Base-by-base conservation (phyloP, 805 yeast genomes). In the Kurtzmaniella cleridarum region DNA sequence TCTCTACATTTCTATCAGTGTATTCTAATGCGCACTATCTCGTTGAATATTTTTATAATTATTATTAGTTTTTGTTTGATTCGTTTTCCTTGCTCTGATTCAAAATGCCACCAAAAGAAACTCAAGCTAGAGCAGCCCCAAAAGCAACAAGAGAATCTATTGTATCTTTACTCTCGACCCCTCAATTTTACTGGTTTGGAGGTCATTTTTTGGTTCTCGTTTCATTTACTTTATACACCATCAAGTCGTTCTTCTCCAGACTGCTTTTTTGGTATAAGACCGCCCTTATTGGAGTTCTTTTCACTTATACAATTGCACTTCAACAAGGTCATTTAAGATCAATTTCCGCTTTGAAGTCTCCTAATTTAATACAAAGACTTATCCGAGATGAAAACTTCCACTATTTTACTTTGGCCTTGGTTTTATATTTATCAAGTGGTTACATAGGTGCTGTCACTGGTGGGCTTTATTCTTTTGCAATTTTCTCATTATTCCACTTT, bases 111-210 rank as follows among this genome's bases (percentile, higher is more conserved):
- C 26, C 36, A 13, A 34, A 34, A 15, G 36, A 12, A 7, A 11
- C 36, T 10, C 12, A 13, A 9, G 5, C 36, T 23, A 33, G 24
- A 24, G 18, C 28, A 3, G 16, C 23, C 3, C 27, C 16, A 11
- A 34, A 26, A 13, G n/a, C 20, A 11, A n/a, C 27, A 27, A 34
- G 15, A 14, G 38, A 30, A 20, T 41, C 38, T 15, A 26, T 42
- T 13, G 13, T 33, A 16, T 17, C 40, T 4, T 38, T 53, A 12
- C 29, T 40, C 27, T 52, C 60, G 46, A 73, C 79, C 9, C 78
- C 79, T 7, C 87, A 81, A 54, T 79, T 82, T 53, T 78, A 78
- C 49, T 82, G 90, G 90, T 82, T 74, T 47, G 38, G 79, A 20
- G 82, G 84, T 13, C 86, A 82, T 57, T 65, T 75, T 11, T 53